Evolutionary conservation across 208 protist genomes (phyloP).

Genomic region (Trichomonas gallinae): DNA sequence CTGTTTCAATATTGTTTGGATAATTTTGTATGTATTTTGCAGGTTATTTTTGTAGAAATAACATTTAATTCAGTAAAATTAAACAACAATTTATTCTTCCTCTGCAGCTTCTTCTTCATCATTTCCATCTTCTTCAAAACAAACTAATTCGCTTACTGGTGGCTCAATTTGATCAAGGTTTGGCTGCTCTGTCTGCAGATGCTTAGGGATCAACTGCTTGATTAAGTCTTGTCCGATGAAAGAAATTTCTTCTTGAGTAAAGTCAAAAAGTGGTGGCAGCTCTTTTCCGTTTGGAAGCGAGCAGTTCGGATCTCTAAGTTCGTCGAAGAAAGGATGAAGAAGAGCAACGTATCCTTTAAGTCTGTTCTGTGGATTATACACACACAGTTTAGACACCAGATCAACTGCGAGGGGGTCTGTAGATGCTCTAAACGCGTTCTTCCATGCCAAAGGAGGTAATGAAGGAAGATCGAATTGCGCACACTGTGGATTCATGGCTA

Average conservation of each 20-base stretch:
- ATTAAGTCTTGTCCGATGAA: not conserved
- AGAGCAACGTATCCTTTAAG: slow-evolving; percentile 53
- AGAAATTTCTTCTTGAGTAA: slow-evolving; percentile 43
- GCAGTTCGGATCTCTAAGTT: slow-evolving; percentile 61
- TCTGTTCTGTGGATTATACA: slow-evolving; percentile 15
- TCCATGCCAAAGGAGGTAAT: slow-evolving; percentile 78
- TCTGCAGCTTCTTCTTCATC: not conserved
- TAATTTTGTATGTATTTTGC: too few species aligned
- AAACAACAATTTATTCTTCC: not conserved
- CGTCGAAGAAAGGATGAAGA: slow-evolving; percentile 91
- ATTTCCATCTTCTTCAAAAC: not conserved
- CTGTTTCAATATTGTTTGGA: too few species aligned
- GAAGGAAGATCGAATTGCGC: slow-evolving; percentile 80
- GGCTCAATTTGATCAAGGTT: not conserved
- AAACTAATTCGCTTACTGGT: not conserved
- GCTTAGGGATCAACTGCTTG: not conserved
- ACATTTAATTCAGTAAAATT: too few species aligned
- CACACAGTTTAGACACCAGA: not conserved
- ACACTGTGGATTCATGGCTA: slow-evolving; percentile 74
- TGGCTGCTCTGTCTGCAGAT: not conserved
- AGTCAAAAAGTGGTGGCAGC: slow-evolving; percentile 56
- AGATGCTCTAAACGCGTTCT: slow-evolving; percentile 43
- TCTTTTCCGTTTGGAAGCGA: slow-evolving; percentile 37
- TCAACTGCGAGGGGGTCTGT: slow-evolving; percentile 22
- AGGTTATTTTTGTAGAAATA: too few species aligned